These are phyloP conservation scores for Areca catechu DNA, from an alignment of 176 grass and related monocot species.

Conservation along the genomic window DNA sequence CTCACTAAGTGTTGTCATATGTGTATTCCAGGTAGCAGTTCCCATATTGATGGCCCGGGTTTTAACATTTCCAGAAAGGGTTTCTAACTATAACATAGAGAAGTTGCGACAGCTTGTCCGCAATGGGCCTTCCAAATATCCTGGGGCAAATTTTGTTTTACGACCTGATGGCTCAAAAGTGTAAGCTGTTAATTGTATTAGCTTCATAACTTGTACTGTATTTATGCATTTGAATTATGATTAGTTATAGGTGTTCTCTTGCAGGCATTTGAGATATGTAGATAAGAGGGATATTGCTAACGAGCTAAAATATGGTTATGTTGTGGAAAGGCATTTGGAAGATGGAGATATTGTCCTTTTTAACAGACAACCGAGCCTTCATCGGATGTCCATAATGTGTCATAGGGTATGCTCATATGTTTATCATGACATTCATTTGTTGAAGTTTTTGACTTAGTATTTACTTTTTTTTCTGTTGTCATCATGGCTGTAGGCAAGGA, in stretches of 20 bases:
- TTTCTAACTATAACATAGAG: conserved; percentile 77
- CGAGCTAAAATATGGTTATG: conserved; percentile 75
- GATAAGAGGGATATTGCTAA: conserved; percentile 66
- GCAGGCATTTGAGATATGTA: conserved; percentile 65
- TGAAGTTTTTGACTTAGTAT: no score
- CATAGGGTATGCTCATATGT: conserved; percentile 45
- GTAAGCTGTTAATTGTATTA: conserved; percentile 44
- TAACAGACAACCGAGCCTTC: conserved; percentile 93
- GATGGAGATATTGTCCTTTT: conserved; percentile 93
- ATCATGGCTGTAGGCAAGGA: conserved; percentile 64
- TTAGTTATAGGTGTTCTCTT: conserved; percentile 19
- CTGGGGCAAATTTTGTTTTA: conserved; percentile 77
- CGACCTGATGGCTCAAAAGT: conserved; percentile 45
- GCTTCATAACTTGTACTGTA: conserved; percentile 8
- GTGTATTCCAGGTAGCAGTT: conserved; percentile 61
- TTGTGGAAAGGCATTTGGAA: conserved; percentile 97
- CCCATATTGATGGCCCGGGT: conserved; percentile 81
- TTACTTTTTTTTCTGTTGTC: conserved; percentile 12
- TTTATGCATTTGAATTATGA: conserved; percentile 11
- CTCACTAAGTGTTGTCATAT: conserved; percentile 1
- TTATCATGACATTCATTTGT: no score
- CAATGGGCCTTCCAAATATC: conserved; percentile 88
- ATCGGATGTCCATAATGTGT: conserved; percentile 99
- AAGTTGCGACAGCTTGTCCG: conserved; percentile 71
- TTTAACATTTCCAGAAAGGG: conserved; percentile 87